Conservation (phyloP, 805 yeast genomes). For the Candida nonsorbophila region DNA sequence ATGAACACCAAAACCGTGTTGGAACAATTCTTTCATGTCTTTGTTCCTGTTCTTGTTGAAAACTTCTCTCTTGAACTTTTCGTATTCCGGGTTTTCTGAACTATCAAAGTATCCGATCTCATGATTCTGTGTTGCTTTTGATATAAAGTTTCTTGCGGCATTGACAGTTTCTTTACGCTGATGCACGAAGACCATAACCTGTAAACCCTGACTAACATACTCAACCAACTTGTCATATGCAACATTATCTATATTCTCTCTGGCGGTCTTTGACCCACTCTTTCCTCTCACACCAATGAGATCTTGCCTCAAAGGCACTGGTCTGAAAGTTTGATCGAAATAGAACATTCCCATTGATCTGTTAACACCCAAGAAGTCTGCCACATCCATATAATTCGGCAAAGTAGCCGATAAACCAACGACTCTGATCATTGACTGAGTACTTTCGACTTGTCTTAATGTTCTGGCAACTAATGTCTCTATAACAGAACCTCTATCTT, state of each 20-base stretch:
- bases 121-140: constrained; percentile 57
- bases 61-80: constrained; percentile 58
- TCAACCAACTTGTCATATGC: constrained; percentile 72
- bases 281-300: constrained; percentile 84
- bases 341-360: constrained; percentile 88
- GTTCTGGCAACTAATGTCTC: constrained; percentile 95
- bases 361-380: constrained; percentile 90
- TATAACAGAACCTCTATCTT: constrained; percentile 96
- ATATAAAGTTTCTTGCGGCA: constrained; percentile 69
- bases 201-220: constrained; percentile 65
- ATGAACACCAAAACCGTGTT: constrained; percentile 83
- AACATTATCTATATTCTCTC: constrained; percentile 69
- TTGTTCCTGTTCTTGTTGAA: constrained; percentile 60
- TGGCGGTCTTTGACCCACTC: constrained; percentile 66
- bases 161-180: constrained; percentile 89
- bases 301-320: constrained; percentile 88
- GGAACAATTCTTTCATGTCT: constrained; percentile 77
- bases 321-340: constrained; percentile 89
- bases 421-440: constrained; percentile 91
- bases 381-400: constrained; percentile 89
- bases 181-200: constrained; percentile 96
- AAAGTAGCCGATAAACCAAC: constrained; percentile 91
- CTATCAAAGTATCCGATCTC: constrained; percentile 59
- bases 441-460: constrained; percentile 86
- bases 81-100: constrained; percentile 35